Percentiles rank a stretch among this genome's conserved stretches.
phyloP scores from a whole-genome alignment of 2,329 filamentous ascomycete genomes.

The Chaetomiaceae sp. region DNA sequence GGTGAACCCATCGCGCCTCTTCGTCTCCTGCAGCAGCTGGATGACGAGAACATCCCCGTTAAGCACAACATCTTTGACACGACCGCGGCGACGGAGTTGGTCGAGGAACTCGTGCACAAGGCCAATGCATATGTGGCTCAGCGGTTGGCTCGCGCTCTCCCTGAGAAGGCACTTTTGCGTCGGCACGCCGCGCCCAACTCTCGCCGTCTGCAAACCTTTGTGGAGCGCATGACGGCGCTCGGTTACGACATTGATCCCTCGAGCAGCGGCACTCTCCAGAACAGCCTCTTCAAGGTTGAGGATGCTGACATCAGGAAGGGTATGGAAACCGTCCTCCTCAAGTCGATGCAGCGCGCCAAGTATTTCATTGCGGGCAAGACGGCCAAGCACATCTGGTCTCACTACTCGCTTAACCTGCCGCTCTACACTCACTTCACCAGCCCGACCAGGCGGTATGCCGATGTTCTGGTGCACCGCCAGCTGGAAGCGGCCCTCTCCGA shows the following conservation, averaged over 20 bases:
- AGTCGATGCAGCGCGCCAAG: slow-evolving; percentile 94
- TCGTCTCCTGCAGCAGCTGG: slow-evolving; percentile 84
- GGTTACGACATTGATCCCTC: slow-evolving; percentile 85
- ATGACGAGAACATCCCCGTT: slow-evolving; percentile 96
- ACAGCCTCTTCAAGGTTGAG: slow-evolving; percentile 89
- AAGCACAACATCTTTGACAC: slow-evolving; percentile 96
- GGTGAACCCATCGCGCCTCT: slow-evolving; percentile 77
- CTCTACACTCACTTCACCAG: slow-evolving; percentile 97
- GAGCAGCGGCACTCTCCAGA: slow-evolving; percentile 87
- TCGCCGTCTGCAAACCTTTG: slow-evolving; percentile 83
- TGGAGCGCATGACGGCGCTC: slow-evolving; percentile 86
- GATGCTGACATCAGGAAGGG: slow-evolving; percentile 89
- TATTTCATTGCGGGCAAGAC: slow-evolving; percentile 85
- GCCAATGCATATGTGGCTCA: slow-evolving; percentile 86
- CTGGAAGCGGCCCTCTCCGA: slow-evolving; percentile 81
- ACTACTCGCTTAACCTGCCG: slow-evolving; percentile 89
- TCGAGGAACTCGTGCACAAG: slow-evolving; percentile 93
- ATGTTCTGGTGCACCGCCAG: slow-evolving; percentile 93
- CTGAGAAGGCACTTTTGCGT: slow-evolving; percentile 88
- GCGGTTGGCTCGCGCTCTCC: slow-evolving; percentile 71
- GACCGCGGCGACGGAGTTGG: slow-evolving; percentile 80
- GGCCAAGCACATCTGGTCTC: slow-evolving; percentile 69
- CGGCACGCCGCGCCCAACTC: slow-evolving; percentile 81
- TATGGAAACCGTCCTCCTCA: slow-evolving; percentile 93
- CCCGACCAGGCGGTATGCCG: slow-evolving; percentile 88